Evolutionary conservation across 805 yeast genomes (phyloP).

Genomic region (Yarrowia alimentaria): DNA sequence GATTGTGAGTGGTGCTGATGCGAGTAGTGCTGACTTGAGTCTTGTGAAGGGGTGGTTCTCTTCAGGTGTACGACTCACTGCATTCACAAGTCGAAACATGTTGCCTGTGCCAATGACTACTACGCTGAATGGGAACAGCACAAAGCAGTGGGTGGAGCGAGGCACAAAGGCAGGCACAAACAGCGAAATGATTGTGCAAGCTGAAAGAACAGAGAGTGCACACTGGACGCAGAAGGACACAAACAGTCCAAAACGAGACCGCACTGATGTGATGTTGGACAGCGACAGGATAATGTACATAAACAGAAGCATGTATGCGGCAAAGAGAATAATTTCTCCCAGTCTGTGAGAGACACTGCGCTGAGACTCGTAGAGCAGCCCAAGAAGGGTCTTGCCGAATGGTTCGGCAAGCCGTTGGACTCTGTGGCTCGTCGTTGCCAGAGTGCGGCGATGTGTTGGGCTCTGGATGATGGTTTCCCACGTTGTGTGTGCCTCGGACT

Average conservation of each 20-base stretch:
- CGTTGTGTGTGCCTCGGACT: background rate
- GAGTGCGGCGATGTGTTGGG: conserved; percentile 35
- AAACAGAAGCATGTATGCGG: conserved; percentile 37
- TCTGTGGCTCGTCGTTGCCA: conserved; percentile 35
- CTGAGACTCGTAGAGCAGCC: conserved; percentile 32
- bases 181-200: conserved; percentile 45
- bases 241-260: conserved; percentile 49
- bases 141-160: conserved; percentile 43
- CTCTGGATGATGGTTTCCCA: conserved; percentile 33
- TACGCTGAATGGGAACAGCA: conserved; percentile 45
- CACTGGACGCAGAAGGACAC: conserved; percentile 46
- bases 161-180: conserved; percentile 38
- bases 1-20: conserved; percentile 44
- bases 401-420: conserved; percentile 30
- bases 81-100: conserved; percentile 47
- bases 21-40: conserved; percentile 42
- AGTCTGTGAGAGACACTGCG: conserved; percentile 31
- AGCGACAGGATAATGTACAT: conserved; percentile 43
- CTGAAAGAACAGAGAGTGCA: conserved; percentile 38
- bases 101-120: conserved; percentile 49
- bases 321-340: conserved; percentile 17
- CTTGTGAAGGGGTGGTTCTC: conserved; percentile 46
- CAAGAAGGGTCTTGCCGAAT: conserved; percentile 29
- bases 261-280: conserved; percentile 45
- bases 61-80: conserved; percentile 45